Percentiles rank a stretch among this genome's conserved stretches.
Conservation (phyloP, 331 rosid genomes). For the Saraca asoca region DNA sequence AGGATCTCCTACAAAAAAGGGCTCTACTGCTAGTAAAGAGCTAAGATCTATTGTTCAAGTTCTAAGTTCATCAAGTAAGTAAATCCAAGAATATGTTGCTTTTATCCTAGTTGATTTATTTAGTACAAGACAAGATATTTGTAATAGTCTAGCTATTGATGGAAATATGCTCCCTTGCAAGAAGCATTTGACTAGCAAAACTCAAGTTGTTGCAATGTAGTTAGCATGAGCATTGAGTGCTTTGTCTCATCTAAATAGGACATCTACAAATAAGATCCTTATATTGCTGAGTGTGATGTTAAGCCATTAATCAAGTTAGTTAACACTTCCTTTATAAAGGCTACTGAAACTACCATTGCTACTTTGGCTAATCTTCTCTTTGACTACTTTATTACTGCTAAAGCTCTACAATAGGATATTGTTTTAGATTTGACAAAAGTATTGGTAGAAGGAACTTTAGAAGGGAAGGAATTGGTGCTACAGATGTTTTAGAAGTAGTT, state of each 20-base stretch:
- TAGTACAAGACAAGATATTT: slow-evolving; percentile 82
- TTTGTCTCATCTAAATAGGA: slow-evolving; percentile 75
- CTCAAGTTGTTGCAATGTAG: slow-evolving; percentile 88
- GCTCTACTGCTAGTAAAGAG: slow-evolving; percentile 84
- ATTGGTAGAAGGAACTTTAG: too few relatives aligned
- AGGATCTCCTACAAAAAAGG: slow-evolving; percentile 73
- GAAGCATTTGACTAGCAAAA: slow-evolving; percentile 88
- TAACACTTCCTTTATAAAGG: slow-evolving; percentile 78
- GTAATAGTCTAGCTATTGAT: slow-evolving; percentile 81
- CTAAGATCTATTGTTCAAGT: slow-evolving; percentile 82
- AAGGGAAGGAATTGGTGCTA: too few relatives aligned
- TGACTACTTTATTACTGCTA: slow-evolving; percentile 75
- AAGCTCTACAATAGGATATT: slow-evolving; percentile 75
- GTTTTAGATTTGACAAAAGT: slow-evolving; percentile 82
- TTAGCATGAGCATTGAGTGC: slow-evolving; percentile 92
- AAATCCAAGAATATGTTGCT: slow-evolving; percentile 82
- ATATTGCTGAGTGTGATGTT: slow-evolving; percentile 77
- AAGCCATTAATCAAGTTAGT: slow-evolving; percentile 84
- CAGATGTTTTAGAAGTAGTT: too few relatives aligned
- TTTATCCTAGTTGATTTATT: slow-evolving; percentile 90
- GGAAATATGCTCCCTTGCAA: slow-evolving; percentile 83
- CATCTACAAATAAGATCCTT: slow-evolving; percentile 60
- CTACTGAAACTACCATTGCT: slow-evolving; percentile 92
- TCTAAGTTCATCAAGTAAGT: slow-evolving; percentile 77
- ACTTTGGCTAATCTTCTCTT: too few relatives aligned